Base-by-base conservation (phyloP, 345 rosid species). In the Salix koriyanagi region DNA sequence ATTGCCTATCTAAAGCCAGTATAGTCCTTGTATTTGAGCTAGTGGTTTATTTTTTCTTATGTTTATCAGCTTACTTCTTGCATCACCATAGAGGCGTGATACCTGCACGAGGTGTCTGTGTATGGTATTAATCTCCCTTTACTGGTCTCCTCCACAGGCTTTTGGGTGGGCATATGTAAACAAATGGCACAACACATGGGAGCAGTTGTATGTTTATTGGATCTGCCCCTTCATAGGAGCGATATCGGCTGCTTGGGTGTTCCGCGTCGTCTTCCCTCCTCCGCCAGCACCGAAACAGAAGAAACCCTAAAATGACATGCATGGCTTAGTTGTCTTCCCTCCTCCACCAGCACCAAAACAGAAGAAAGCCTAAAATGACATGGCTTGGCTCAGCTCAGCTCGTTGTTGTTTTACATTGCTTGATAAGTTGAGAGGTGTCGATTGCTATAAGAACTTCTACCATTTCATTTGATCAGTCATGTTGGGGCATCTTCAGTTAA, bases 161-260 rank as follows among this genome's bases (percentile, higher is more conserved):
- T 96, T 89, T 71, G 99, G 97, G 11, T 96, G 99, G 99, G 97
- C 95, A 23, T 96, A 89, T 67, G 58, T 92, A 52, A 80, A 91
- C 90, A 92, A 86, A 26, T 69, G 92, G 84, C 99, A 96, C 80
- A 81, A 86, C 83, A 90, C 95, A 69, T 94, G 97, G 98, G 95
- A 94, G 76, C 99, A 96, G 70, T 79, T 91, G 71, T 96, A 94
- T 42, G 98, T 96, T 26, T 90, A 94, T 73, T 96, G 98, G 99
- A 73, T 96, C 69, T 86, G 97, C 81, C 97, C 99, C 36, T 94
- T 90, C 69, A 77, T 87, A 1, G 99, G 99, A 72, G 89, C 98
- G 9, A 86, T 89, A 69, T 72, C 85, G 73, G 94, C 99, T 2
- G 92, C 99, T 0, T 86, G 87, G 93, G 74, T 85, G 65, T 96